Evolutionary conservation across 345 rosid genomes (phyloP).

Genomic region (Firmiana major): DNA sequence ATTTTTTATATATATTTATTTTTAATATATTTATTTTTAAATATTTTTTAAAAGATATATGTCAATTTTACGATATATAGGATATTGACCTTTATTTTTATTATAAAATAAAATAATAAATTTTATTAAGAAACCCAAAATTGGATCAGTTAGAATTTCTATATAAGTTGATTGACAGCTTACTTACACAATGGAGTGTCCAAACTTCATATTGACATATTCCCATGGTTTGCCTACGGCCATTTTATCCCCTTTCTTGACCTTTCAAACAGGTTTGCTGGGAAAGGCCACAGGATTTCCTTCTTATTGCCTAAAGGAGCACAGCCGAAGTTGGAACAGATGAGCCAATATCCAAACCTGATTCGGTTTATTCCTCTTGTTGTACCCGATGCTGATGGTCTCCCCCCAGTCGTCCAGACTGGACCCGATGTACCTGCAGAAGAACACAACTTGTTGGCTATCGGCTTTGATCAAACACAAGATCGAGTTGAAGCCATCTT

Average conservation of each 20-base stretch:
- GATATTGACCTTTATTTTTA: too few relatives aligned
- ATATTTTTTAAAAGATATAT: too few relatives aligned
- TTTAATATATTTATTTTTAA: too few relatives aligned
- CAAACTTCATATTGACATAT: slow-evolving; percentile 40
- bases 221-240: slow-evolving; percentile 37
- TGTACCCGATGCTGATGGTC: slow-evolving; percentile 37
- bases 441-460: neutral
- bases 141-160: too few relatives aligned
- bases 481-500: too few relatives aligned
- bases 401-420: slow-evolving; percentile 13
- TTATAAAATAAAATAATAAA: too few relatives aligned
- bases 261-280: slow-evolving; percentile 53
- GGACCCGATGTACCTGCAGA: neutral
- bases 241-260: slow-evolving; percentile 37
- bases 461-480: neutral
- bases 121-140: too few relatives aligned
- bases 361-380: slow-evolving; percentile 33
- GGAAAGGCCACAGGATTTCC: slow-evolving; percentile 41
- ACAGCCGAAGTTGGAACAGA: slow-evolving; percentile 24
- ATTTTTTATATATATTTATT: too few relatives aligned
- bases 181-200: too few relatives aligned
- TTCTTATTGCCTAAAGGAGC: slow-evolving; percentile 48
- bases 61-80: too few relatives aligned
- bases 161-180: too few relatives aligned
- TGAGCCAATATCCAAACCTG: slow-evolving; percentile 35